Evolutionary conservation across 108 stramenopile genomes (phyloP), one percentile per base, ranked within the genome.

Genomic region (Schizochytrium sp.): DNA sequence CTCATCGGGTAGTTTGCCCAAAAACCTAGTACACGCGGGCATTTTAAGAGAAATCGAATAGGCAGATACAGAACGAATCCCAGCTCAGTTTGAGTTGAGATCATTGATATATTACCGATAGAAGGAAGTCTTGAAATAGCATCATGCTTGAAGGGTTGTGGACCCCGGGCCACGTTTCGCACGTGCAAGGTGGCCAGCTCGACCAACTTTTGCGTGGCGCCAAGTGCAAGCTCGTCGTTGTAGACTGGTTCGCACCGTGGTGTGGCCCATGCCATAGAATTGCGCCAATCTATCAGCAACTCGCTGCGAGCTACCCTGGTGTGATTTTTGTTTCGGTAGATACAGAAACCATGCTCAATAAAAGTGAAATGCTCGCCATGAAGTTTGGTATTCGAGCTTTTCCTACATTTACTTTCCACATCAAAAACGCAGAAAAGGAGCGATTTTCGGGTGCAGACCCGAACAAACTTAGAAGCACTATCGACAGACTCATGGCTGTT

Each of bases 191-290:
- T n/a, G 76, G 50, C 17, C 76, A 83, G 50, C 53, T 83, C 10
- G 76, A 49, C 50, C 76, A 83, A 53, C 4, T 55, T 40, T 28
- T 83, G 47, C 53, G 28, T 55, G 40, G 55, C 28, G 47, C 76
- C 50, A 46, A 83, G 47, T 19, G 15, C 45, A 17, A 40, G 7
- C 76, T 83, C 50, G 76, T 83, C 15, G 76, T 83, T 10, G 28
- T 89, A 1, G 49, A 91, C 87, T 91, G 92, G 88, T 91, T 89
- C 4, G 91, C 93, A 12, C 90, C 91, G 17, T 92, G 92, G 92
- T 93, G 92, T 72, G 90, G 92, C 15, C 93, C 93, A 4, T 93
- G 93, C 91, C 92, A 90, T 46, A 56, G 40, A 49, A 92, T 92
- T 41, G 93, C 93, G 10, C 93, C 93, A 12, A 13, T 56, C 47